These are phyloP conservation scores for Neoboletus magnificus DNA, from an alignment of 768 basidiomycete genomes.

Conservation along the genomic window DNA sequence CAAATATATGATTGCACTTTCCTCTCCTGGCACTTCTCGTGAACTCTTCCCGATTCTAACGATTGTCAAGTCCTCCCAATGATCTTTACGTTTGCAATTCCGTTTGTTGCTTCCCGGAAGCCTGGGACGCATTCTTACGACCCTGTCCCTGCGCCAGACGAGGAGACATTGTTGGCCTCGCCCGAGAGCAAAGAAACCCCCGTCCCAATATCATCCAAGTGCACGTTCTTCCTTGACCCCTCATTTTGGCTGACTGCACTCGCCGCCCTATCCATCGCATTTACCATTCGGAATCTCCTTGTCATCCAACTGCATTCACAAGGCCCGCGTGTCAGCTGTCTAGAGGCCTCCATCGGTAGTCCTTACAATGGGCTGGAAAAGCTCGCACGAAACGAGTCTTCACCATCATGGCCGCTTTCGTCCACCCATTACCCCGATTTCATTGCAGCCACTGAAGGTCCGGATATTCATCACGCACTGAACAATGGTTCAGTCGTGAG, in stretches of 20 bases:
- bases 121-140: conserved; percentile 8
- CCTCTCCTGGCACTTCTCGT: background rate
- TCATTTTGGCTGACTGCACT: conserved; percentile 19
- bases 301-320: conserved; percentile 8
- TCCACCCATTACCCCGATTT: conserved; percentile 24
- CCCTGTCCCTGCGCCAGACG: conserved; percentile 13
- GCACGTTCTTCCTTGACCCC: conserved; percentile 5
- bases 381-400: conserved; percentile 25
- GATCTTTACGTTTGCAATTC: background rate
- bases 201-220: background rate
- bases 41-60: background rate
- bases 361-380: conserved; percentile 25
- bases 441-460: conserved; percentile 11
- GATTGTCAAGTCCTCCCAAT: background rate
- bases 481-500: conserved; percentile 20
- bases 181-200: background rate
- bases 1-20: conserved; percentile 3
- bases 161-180: conserved; percentile 11
- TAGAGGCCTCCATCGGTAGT: conserved; percentile 14
- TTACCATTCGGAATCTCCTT: conserved; percentile 22
- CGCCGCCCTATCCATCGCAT: conserved; percentile 16
- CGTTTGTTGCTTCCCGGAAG: background rate
- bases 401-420: conserved; percentile 25
- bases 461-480: conserved; percentile 9
- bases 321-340: background rate